These are phyloP conservation scores for Globisporangium nagaii DNA, from an alignment of 352 stramenopile species.

Conservation along the genomic window DNA sequence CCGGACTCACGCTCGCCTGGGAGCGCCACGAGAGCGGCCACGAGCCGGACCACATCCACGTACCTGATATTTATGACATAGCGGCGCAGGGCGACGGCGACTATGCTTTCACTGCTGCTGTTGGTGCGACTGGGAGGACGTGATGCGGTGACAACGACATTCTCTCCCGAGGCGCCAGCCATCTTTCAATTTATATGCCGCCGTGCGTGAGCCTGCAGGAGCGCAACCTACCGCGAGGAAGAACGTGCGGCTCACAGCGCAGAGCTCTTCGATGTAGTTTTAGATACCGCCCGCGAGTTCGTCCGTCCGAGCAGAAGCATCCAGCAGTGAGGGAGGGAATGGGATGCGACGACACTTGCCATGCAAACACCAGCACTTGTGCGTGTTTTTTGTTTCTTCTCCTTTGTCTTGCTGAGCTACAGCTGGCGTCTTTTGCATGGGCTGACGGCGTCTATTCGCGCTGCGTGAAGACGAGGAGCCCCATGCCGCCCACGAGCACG, in stretches of 20 bases:
- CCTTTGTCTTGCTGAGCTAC: background rate
- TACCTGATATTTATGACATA: conserved; percentile 69
- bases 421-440: too few relatives aligned
- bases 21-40: conserved; percentile 64
- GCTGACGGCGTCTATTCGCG: conserved; percentile 61
- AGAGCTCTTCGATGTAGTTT: background rate
- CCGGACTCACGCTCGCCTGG: conserved; percentile 60
- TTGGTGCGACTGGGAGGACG: background rate
- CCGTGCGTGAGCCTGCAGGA: too few relatives aligned
- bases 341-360: background rate
- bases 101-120: background rate
- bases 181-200: too few relatives aligned
- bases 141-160: background rate
- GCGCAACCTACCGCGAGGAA: too few relatives aligned
- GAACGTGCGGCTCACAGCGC: too few relatives aligned
- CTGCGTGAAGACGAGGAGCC: conserved; percentile 75
- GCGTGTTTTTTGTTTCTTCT: background rate
- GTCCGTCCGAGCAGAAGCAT: too few relatives aligned
- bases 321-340: background rate
- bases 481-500: conserved; percentile 72
- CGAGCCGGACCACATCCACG: conserved; percentile 70
- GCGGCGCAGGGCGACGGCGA: background rate
- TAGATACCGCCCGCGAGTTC: background rate
- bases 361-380: background rate
- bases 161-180: background rate